Evolutionary conservation across 345 rosid species (phyloP).

Genomic region (Hirschfeldia incana): DNA sequence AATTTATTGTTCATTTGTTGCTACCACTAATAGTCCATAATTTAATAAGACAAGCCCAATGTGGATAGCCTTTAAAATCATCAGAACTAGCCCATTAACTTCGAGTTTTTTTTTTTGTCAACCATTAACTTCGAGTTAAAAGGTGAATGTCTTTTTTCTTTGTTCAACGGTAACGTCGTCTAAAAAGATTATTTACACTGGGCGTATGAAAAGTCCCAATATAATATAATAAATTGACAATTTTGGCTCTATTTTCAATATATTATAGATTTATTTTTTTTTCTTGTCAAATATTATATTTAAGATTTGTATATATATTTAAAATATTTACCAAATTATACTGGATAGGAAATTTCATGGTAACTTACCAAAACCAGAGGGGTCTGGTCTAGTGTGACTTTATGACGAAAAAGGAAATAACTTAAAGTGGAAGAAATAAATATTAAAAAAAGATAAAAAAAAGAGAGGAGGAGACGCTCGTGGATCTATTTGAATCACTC

Average conservation of each 20-base stretch:
- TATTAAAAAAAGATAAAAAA: neutral
- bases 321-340: neutral
- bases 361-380: neutral
- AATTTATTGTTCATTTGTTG: neutral
- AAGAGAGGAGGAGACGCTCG: constrained; percentile 1
- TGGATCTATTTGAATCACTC: constrained; percentile 68
- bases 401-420: constrained; percentile 26
- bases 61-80: neutral
- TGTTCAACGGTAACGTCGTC: neutral
- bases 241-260: neutral
- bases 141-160: neutral
- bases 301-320: constrained; percentile 7
- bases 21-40: neutral
- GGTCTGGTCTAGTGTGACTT: neutral
- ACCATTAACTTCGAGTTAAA: neutral
- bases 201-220: neutral
- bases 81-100: neutral
- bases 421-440: constrained; percentile 14
- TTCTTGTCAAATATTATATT: neutral
- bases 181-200: neutral
- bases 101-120: too few relatives aligned
- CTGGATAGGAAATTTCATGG: neutral
- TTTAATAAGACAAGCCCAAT: constrained; percentile 18
- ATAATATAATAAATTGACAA: neutral
- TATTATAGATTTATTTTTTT: neutral